phyloP scores from a whole-genome alignment of 352 stramenopile genomes.

The Globisporangium paddicum region DNA sequence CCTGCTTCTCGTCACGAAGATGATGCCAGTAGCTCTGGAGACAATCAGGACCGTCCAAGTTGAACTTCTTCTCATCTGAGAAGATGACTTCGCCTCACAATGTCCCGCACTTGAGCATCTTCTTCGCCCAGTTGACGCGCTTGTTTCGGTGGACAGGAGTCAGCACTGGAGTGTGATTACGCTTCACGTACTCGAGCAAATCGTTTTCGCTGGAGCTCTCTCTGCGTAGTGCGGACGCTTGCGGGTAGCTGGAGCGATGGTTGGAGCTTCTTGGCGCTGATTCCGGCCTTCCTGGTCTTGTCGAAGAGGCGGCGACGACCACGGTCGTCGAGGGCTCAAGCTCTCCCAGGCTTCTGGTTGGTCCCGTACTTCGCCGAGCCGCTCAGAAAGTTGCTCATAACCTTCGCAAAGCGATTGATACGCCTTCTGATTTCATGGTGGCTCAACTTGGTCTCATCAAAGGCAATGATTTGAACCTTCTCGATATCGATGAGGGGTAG shows the following conservation, averaged over 20 bases:
- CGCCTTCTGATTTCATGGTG: not conserved
- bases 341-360: not conserved
- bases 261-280: not conserved
- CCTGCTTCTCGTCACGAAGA: no score
- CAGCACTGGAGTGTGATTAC: not conserved
- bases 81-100: no score
- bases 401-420: not conserved
- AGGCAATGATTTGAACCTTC: not conserved
- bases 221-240: not conserved
- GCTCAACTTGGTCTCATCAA: not conserved
- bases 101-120: no score
- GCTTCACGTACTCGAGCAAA: conserved; percentile 1
- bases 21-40: no score
- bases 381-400: not conserved
- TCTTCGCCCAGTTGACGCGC: no score
- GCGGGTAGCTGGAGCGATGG: no score
- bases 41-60: no score
- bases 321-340: not conserved
- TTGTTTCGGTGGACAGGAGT: no score
- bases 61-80: no score
- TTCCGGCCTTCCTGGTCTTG: not conserved
- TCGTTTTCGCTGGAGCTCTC: not conserved
- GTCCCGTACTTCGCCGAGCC: not conserved
- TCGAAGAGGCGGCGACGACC: not conserved
- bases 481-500: not conserved